These are phyloP conservation scores for Hibiscus mutabilis DNA, from an alignment of 345 rosid species.

Conservation along the genomic window DNA sequence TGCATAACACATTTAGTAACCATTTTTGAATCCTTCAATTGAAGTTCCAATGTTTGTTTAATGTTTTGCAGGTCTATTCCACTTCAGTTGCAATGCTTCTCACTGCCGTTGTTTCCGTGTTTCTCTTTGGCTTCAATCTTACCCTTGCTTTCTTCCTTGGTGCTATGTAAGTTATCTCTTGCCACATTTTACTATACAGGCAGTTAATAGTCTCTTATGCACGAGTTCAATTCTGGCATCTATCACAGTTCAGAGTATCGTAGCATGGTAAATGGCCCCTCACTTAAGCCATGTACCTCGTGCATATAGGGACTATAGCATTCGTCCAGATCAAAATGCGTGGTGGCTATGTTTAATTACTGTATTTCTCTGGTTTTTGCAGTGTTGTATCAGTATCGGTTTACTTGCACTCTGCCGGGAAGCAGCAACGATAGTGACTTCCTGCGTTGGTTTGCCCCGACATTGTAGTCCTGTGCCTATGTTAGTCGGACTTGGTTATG, in stretches of 20 bases:
- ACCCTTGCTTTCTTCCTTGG: conserved; percentile 99
- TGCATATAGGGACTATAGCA: neutral
- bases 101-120: conserved; percentile 88
- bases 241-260: neutral
- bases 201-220: neutral
- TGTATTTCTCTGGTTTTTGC: conserved; percentile 22
- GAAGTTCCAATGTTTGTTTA: neutral
- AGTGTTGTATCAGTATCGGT: conserved; percentile 87
- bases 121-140: conserved; percentile 81
- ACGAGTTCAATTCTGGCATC: neutral
- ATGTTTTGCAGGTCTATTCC: conserved; percentile 70
- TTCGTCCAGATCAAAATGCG: neutral
- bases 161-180: conserved; percentile 50
- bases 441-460: neutral
- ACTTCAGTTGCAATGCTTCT: conserved; percentile 99
- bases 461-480: neutral
- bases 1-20: neutral
- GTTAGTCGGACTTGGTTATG: neutral
- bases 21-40: neutral
- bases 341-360: neutral
- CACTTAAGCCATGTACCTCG: neutral
- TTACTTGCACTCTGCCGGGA: conserved; percentile 65
- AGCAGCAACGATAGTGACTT: conserved; percentile 42
- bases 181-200: neutral
- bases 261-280: neutral